Evolutionary conservation across 495 filamentous ascomycete genomes (phyloP).

Genomic region (Podospora didyma): DNA sequence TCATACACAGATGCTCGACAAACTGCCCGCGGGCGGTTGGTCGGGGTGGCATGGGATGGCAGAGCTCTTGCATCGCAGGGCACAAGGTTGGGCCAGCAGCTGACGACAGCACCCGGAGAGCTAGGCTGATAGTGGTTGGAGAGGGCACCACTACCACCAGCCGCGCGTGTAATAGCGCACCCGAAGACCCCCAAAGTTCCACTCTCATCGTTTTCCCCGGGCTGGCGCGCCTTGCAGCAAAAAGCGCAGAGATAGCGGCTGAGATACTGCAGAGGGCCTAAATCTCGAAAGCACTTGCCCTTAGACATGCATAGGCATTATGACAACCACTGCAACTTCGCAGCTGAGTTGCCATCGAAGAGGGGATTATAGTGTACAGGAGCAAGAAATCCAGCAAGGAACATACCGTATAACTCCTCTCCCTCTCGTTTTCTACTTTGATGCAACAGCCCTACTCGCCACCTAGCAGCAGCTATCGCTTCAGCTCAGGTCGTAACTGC

Average conservation of each 20-base stretch:
- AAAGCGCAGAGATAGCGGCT: constrained; percentile 5
- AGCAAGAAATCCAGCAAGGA: no score
- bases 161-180: constrained; percentile 12
- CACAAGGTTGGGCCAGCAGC: no score
- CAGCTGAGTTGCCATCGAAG: neutral
- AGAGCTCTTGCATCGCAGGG: no score
- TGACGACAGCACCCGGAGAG: no score
- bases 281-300: constrained; percentile 5
- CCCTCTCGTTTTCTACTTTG: neutral
- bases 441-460: constrained; percentile 1
- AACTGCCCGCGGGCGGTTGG: no score
- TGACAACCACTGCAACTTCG: neutral
- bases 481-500: neutral
- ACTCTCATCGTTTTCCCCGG: no score
- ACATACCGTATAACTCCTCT: constrained; percentile 6
- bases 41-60: no score
- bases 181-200: neutral
- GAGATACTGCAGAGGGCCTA: neutral
- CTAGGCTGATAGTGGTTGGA: neutral
- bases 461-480: constrained; percentile 17
- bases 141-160: neutral
- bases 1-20: no score
- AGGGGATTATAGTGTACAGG: neutral
- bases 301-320: neutral
- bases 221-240: constrained; percentile 12